Conservation (phyloP, 805 yeast species). For the Sporopachydermia quercuum region DNA sequence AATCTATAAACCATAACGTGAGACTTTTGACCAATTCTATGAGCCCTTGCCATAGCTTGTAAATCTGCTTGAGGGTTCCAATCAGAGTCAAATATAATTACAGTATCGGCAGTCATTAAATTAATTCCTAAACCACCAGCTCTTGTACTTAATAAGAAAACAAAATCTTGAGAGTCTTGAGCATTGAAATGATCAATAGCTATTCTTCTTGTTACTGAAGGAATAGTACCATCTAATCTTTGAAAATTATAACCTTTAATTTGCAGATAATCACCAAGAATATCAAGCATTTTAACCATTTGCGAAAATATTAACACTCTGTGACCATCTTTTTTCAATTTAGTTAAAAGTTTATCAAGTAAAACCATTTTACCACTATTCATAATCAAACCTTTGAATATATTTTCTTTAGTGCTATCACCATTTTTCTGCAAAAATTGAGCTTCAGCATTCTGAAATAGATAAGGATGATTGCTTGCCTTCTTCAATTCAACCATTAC, state of each 20-base stretch:
- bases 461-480: conserved; percentile 93
- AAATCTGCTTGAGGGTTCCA: conserved; percentile 99
- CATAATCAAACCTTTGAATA: conserved; percentile 86
- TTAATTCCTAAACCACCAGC: conserved; percentile 99
- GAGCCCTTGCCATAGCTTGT: conserved; percentile 99
- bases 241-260: conserved; percentile 83
- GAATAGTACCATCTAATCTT: conserved; percentile 91
- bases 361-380: conserved; percentile 97
- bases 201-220: conserved; percentile 83
- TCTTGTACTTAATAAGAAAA: conserved; percentile 79
- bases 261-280: conserved; percentile 80
- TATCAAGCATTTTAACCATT: conserved; percentile 94
- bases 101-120: conserved; percentile 98
- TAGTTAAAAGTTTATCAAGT: conserved; percentile 72
- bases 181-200: conserved; percentile 96
- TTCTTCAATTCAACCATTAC: conserved; percentile 93
- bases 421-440: conserved; percentile 49
- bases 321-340: conserved; percentile 87
- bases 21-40: conserved; percentile 97
- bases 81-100: conserved; percentile 92
- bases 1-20: conserved; percentile 96
- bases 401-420: conserved; percentile 52
- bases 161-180: conserved; percentile 84
- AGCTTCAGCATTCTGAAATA: conserved; percentile 87
- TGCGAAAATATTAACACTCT: conserved; percentile 90